These are phyloP conservation scores for Cubamyces sp. DNA, from an alignment of 768 basidiomycete species.

Conservation along the genomic window DNA sequence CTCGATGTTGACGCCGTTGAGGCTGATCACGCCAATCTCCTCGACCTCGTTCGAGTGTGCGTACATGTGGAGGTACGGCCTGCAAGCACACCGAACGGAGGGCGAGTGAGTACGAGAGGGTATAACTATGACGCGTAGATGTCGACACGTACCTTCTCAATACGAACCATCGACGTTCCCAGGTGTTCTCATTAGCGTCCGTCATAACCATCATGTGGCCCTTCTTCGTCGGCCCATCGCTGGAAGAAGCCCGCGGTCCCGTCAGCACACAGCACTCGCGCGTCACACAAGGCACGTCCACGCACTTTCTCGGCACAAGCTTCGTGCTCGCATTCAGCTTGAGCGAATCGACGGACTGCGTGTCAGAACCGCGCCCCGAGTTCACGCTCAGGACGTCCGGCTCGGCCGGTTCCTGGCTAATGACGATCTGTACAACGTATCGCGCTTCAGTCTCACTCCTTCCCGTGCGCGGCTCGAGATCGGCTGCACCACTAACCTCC, in stretches of 20 bases:
- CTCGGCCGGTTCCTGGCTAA: slow-evolving; percentile 72
- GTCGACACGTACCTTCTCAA: slow-evolving; percentile 68
- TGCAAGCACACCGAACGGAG: slow-evolving; percentile 39
- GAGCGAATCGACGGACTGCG: slow-evolving; percentile 51
- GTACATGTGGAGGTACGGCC: slow-evolving; percentile 91
- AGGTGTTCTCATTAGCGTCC: slow-evolving; percentile 78
- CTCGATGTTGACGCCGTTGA: slow-evolving; percentile 84
- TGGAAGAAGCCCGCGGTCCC: slow-evolving; percentile 35
- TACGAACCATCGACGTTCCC: slow-evolving; percentile 88
- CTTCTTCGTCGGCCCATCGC: slow-evolving; percentile 83
- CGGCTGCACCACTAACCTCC: slow-evolving; percentile 58
- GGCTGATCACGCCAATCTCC: slow-evolving; percentile 81
- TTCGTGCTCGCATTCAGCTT: slow-evolving; percentile 78
- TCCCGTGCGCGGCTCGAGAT: neutral
- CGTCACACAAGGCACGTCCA: slow-evolving; percentile 7
- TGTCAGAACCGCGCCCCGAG: slow-evolving; percentile 39
- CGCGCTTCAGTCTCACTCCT: neutral
- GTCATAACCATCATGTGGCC: slow-evolving; percentile 80
- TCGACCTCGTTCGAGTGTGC: slow-evolving; percentile 82
- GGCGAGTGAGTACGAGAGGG: neutral
- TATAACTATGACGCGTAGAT: neutral
- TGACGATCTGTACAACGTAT: slow-evolving; percentile 59
- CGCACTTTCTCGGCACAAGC: slow-evolving; percentile 72
- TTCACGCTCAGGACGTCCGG: slow-evolving; percentile 47
- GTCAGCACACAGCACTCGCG: slow-evolving; percentile 10